Evolutionary conservation across 495 filamentous ascomycete genomes (phyloP), one percentile per base, ranked within the genome.

Genomic region (Terfezia claveryi): DNA sequence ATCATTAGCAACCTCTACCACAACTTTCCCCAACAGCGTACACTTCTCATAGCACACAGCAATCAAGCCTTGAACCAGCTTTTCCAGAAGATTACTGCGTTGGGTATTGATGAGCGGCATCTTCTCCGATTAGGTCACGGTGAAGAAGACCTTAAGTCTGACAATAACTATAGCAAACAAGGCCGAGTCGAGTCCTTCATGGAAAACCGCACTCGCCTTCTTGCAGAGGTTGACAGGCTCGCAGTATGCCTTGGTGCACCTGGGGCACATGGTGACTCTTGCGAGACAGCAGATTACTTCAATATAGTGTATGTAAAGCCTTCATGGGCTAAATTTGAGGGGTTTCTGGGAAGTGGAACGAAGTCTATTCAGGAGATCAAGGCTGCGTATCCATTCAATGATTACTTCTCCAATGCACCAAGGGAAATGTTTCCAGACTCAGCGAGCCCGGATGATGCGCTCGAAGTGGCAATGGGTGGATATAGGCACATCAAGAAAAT

Each of bases 1-100:
- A 92, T 96, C 59, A 96, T 99, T 69, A 94, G 85, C 74, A 95
- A 95, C 64, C 83, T 99, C 54, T 99, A 96, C 67, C 92, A 95
- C 71, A 91, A 94, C 69, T 96, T 94, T 65, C 91, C 92, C 14
- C 73, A 75, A 27, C 87, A 99, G 66, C 80, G 87, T 49, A 99
- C 88, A 0, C 71, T 99, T 23, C 78, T 99, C 41, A 81, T 99
- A 59, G 92, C 91, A 10, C 91, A 96, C 68, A 94, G 87, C 68
- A 99, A 99, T 62, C 91, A 99, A 65, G 91, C 91, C 0, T 70
- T 99, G 51, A 96, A 99, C 63, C 92, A 99, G 66, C 75, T 99
- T n/a, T 99, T 99, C 68, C 84, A 93, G 58, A 99, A 96, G 70
- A 96, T 99, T 56, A 81, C 86, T 41, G 83, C 81, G 7, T 73